phyloP scores from a whole-genome alignment of 2,329 filamentous ascomycete species.

The Aspergillus hiratsukae region DNA sequence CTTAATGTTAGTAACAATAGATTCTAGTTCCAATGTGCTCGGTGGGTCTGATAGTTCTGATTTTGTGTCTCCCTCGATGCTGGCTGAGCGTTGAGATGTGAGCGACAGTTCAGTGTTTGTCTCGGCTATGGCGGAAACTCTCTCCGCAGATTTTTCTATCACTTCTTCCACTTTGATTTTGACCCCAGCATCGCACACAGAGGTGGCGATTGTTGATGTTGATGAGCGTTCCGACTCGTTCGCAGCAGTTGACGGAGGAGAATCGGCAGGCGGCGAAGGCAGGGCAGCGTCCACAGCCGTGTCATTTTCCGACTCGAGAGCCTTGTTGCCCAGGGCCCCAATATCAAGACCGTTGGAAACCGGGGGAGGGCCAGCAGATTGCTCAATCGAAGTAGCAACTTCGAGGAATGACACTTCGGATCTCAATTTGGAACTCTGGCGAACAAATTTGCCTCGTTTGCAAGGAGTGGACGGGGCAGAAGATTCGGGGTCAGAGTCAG shows the following conservation, averaged over 20 bases:
- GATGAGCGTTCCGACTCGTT: conserved; percentile 32
- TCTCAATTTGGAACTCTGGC: conserved; percentile 32
- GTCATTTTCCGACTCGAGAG: conserved; percentile 3
- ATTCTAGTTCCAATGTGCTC: conserved; percentile 26
- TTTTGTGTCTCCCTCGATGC: conserved; percentile 18
- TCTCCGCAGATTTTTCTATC: conserved; percentile 9
- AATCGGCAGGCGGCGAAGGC: conserved; percentile 17
- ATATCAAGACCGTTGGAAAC: conserved; percentile 6
- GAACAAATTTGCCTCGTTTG: conserved; percentile 31
- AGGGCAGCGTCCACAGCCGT: conserved; percentile 8
- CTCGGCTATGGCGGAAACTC: conserved; percentile 3
- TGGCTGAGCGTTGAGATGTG: conserved; percentile 10
- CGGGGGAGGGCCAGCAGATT: conserved; percentile 7
- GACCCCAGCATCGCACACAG: conserved; percentile 23
- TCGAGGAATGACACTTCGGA: conserved; percentile 34
- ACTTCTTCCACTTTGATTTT: conserved; percentile 18
- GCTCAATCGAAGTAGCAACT: conserved; percentile 19
- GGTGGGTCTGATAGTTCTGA: conserved; percentile 24
- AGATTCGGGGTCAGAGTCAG: conserved; percentile 25
- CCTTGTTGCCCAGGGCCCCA: not conserved
- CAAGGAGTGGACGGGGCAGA: conserved; percentile 25
- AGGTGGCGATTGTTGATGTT: conserved; percentile 35
- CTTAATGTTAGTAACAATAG: conserved; percentile 13
- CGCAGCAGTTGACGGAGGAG: conserved; percentile 22
- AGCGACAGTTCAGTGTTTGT: conserved; percentile 8